Evolutionary conservation across 2,329 filamentous ascomycete species (phyloP).

Genomic region (Aspergillus quadrilineatus): DNA sequence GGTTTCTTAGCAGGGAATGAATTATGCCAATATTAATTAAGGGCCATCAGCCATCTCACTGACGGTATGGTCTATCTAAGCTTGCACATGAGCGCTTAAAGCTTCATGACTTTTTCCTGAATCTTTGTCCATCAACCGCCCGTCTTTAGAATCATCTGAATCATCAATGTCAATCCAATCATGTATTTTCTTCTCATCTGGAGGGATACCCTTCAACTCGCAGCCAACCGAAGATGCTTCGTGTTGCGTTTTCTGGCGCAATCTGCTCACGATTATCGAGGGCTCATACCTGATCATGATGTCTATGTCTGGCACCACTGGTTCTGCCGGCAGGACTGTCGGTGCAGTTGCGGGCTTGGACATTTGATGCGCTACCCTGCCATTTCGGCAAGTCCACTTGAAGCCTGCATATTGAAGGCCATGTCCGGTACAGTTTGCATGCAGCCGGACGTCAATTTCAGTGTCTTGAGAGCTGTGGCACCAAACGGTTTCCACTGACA

Average conservation of each 20-base stretch:
- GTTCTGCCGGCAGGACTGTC: not conserved
- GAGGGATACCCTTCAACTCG: constrained; percentile 8
- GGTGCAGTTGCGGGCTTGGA: not conserved
- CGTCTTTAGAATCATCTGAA: not conserved
- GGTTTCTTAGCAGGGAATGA: too few species aligned
- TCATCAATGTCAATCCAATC: constrained; percentile 6
- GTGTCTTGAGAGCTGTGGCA: constrained; percentile 4
- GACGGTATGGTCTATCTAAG: constrained; percentile 2
- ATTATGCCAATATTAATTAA: too few species aligned
- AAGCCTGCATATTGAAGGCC: constrained; percentile 5
- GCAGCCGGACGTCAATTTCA: constrained; percentile 9
- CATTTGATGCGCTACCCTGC: constrained; percentile 2
- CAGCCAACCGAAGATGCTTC: constrained; percentile 10
- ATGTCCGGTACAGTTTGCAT: constrained; percentile 5
- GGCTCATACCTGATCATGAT: constrained; percentile 2
- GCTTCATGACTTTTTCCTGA: constrained; percentile 1
- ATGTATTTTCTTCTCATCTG: constrained; percentile 3
- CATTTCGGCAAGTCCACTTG: constrained; percentile 8
- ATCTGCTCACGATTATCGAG: not conserved
- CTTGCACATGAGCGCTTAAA: constrained; percentile 4
- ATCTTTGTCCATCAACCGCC: not conserved
- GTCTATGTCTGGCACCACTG: constrained; percentile 2
- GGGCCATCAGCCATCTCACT: too few species aligned
- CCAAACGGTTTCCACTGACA: constrained; percentile 4
- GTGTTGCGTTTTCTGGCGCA: constrained; percentile 4